Conservation (phyloP, 2,329 filamentous ascomycete species). For the Verticillium longisporum region DNA sequence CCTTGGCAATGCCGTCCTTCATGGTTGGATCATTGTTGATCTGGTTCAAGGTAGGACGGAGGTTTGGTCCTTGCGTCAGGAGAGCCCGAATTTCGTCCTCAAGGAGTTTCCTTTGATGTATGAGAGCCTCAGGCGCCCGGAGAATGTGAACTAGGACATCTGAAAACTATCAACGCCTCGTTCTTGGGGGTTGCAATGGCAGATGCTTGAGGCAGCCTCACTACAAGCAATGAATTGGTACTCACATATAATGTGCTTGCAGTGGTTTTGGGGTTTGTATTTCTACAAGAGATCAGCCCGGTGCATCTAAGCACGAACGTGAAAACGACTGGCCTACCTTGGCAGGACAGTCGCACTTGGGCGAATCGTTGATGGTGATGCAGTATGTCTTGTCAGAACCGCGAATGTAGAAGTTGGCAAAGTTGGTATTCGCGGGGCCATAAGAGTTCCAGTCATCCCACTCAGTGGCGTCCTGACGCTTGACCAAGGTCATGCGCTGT, state of each 20-base stretch:
- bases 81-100: conserved; percentile 2
- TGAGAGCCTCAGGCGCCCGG: conserved; percentile 3
- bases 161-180: not conserved
- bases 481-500: conserved; percentile 6
- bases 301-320: not conserved
- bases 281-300: not conserved
- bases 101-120: conserved; percentile 4
- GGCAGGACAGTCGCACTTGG: conserved; percentile 3
- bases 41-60: conserved; percentile 4
- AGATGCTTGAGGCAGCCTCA: not conserved
- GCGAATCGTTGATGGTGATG: not conserved
- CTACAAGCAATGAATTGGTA: not conserved
- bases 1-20: conserved; percentile 6
- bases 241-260: conserved; percentile 11
- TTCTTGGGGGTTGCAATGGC: not conserved
- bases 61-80: conserved; percentile 1
- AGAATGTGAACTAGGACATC: conserved; percentile 7
- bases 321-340: conserved; percentile 1
- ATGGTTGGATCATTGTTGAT: conserved; percentile 1
- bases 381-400: not conserved
- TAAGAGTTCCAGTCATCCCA: not conserved
- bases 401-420: not conserved
- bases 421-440: not conserved
- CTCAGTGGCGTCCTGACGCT: not conserved
- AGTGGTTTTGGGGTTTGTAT: conserved; percentile 3